phyloP scores from a whole-genome alignment of 805 yeast species.

The Candida taoyuanica region DNA sequence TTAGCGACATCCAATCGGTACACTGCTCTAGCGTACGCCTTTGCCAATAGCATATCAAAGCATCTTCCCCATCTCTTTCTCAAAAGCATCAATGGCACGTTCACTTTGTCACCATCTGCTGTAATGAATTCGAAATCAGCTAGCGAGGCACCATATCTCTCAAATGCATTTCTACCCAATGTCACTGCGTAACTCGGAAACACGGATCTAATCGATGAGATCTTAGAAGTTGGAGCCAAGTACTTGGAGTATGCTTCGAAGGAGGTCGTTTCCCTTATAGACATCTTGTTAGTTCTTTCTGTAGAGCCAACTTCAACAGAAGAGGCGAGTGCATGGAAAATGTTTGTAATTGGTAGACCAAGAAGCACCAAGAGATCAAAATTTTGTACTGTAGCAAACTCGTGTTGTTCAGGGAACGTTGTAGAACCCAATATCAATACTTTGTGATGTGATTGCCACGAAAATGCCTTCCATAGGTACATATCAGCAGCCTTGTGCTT shows the following conservation, averaged over 20 bases:
- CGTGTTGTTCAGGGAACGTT: conserved; percentile 20
- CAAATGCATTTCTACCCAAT: conserved; percentile 69
- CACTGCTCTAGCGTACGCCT: conserved; percentile 58
- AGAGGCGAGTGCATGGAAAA: conserved; percentile 23
- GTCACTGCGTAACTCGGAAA: conserved; percentile 78
- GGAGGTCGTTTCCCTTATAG: conserved; percentile 19
- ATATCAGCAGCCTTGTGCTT: conserved; percentile 42
- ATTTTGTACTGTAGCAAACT: conserved; percentile 36
- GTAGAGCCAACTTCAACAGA: conserved; percentile 18
- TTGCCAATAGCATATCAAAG: conserved; percentile 56
- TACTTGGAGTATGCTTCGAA: conserved; percentile 73
- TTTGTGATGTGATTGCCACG: conserved; percentile 77
- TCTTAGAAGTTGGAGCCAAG: conserved; percentile 65
- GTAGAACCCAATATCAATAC: conserved; percentile 53
- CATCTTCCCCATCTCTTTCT: conserved; percentile 76
- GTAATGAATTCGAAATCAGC: conserved; percentile 71
- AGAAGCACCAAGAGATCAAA: conserved; percentile 44
- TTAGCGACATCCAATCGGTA: conserved; percentile 27
- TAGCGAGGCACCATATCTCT: conserved; percentile 55
- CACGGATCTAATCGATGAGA: conserved; percentile 62
- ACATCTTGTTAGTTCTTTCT: conserved; percentile 4
- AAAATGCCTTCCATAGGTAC: conserved; percentile 61
- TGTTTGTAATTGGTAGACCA: conserved; percentile 51
- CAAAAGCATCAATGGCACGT: conserved; percentile 55
- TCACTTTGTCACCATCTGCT: conserved; percentile 64